Evolutionary conservation across 768 basidiomycete species (phyloP), one percentile per base, ranked within the genome.

Genomic region (Tulasnella sp.): DNA sequence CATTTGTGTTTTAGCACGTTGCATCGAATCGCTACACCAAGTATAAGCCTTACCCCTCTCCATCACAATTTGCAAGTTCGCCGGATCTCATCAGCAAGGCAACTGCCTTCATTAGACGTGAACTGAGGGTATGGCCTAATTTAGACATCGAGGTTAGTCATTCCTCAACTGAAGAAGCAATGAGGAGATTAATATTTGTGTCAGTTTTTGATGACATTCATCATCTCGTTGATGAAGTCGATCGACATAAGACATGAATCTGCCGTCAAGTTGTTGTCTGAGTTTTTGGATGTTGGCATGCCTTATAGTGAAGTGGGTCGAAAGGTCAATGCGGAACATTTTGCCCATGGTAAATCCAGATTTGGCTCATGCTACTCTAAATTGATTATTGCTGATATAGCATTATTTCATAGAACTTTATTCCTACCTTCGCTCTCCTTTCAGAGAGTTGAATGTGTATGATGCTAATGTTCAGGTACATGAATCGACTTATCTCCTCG

Each of bases 11-110:
- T 12, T 10, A 95, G 90, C 91, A 96, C 61, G 78, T 95, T 45
- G 91, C 87, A 3, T 89, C 87, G 27, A 96, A 95, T 59, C 62
- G 76, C 1, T 79, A 75, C 59, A 92, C 91, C 3, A 78, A 83
- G 45, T 93, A 85, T 64, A 78, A 79, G n/a, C 90, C 91, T 16
- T 87, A 77, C 57, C 90, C 91, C n/a, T 80, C 79, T 0, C 88
- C 91, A 0, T 66, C 81, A 3, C 87, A 89, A 59, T 88, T 96
- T 58, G 55, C 86, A 9, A 74, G 81, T 1, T 85, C 88, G 15
- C 76, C 73, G 27, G 82, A 86, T 57, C 68, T 82, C 7, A 72
- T 88, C 42, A 76, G 76, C 45, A 76, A 87, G 9, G 84, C 86
- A 28, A 89, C 79, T 0, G 71, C 72, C 12, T 96, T 93, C 60